phyloP scores from a whole-genome alignment of 2,329 filamentous ascomycete species.

The Talaromyces sp. region DNA sequence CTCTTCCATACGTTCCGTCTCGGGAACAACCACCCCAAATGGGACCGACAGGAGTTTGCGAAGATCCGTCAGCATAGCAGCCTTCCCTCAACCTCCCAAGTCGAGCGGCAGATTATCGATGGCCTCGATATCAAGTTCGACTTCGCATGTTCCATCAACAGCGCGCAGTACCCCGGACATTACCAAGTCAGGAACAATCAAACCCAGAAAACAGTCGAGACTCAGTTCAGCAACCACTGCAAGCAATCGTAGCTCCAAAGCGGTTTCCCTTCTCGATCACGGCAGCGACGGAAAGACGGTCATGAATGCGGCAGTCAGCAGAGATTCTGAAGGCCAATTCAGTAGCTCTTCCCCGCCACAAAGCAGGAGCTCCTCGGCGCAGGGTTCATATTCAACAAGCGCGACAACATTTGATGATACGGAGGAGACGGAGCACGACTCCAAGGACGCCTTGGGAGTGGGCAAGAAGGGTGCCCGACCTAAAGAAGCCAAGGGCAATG shows the following conservation, averaged over 20 bases:
- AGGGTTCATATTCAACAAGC: slow-evolving; percentile 88
- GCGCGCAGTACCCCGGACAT: slow-evolving; percentile 45
- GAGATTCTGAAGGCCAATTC: slow-evolving; percentile 71
- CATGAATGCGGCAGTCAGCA: slow-evolving; percentile 56
- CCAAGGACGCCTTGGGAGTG: slow-evolving; percentile 52
- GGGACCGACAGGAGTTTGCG: slow-evolving; percentile 67
- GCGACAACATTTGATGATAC: slow-evolving; percentile 84
- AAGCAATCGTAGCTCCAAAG: slow-evolving; percentile 50
- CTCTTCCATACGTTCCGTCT: slow-evolving; percentile 53
- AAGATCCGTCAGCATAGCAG: slow-evolving; percentile 88
- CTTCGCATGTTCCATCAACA: slow-evolving; percentile 16
- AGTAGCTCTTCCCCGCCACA: slow-evolving; percentile 79
- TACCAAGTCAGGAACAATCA: slow-evolving; percentile 38
- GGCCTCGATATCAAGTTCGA: slow-evolving; percentile 43
- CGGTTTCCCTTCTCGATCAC: slow-evolving; percentile 75
- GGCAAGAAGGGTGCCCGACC: slow-evolving; percentile 32
- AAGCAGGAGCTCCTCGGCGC: slow-evolving; percentile 85
- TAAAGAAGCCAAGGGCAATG: slow-evolving; percentile 85
- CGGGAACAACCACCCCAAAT: slow-evolving; percentile 52
- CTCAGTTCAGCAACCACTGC: slow-evolving; percentile 54
- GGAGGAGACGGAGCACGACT: slow-evolving; percentile 52
- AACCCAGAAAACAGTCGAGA: slow-evolving; percentile 56
- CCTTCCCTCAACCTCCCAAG: slow-evolving; percentile 85
- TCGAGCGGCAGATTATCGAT: slow-evolving; percentile 62
- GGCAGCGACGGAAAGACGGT: slow-evolving; percentile 75